Conservation (phyloP, 306 rosid species). For the Vigna unguiculata region DNA sequence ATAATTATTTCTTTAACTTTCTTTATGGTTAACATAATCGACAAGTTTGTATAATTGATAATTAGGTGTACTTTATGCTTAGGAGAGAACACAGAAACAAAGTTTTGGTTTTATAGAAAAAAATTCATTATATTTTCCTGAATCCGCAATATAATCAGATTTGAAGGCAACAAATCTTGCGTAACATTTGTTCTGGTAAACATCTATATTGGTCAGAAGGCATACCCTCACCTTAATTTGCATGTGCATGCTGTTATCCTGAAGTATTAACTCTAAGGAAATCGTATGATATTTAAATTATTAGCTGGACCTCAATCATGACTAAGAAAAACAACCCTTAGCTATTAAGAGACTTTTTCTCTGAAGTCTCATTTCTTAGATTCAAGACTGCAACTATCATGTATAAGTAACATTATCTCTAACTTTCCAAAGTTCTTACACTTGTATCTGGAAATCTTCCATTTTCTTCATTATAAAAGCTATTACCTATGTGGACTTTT, state of each 20-base stretch:
- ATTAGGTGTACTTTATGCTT: background rate
- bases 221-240: no score
- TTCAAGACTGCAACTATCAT: background rate
- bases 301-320: no score
- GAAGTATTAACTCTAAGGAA: no score
- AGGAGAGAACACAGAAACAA: background rate
- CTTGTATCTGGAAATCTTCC: background rate
- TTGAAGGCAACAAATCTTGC: no score
- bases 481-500: background rate
- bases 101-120: background rate
- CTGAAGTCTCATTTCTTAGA: conserved; percentile 1
- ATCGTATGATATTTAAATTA: no score
- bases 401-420: background rate
- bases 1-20: background rate
- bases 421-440: background rate
- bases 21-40: background rate
- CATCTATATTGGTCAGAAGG: no score
- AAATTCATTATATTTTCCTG: no score
- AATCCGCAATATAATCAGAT: no score
- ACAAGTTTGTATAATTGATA: background rate
- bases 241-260: no score
- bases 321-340: background rate
- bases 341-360: background rate
- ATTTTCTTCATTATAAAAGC: conserved; percentile 2
- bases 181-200: no score